phyloP scores from a whole-genome alignment of 2,329 filamentous ascomycete genomes.

The Microcera coccophila region DNA sequence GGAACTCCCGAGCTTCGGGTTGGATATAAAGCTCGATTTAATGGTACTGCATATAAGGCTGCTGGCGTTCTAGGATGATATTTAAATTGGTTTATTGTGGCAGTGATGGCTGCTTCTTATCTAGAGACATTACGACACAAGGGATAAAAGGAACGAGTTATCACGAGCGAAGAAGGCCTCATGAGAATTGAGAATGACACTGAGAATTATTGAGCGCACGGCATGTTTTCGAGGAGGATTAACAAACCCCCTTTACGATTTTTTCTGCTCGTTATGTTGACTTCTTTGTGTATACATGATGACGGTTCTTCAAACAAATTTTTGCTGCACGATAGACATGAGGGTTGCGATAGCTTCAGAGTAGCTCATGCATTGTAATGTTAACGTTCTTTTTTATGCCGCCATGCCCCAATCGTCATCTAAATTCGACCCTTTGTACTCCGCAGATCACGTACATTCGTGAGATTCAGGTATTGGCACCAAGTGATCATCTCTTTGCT shows the following conservation, averaged over 20 bases:
- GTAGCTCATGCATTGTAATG: slow-evolving; percentile 13
- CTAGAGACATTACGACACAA: slow-evolving; percentile 20
- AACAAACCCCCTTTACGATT: slow-evolving; percentile 6
- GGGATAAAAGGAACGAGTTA: slow-evolving; percentile 16
- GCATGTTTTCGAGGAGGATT: slow-evolving; percentile 8
- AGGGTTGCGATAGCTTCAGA: slow-evolving; percentile 1
- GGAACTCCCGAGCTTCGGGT: slow-evolving; percentile 8
- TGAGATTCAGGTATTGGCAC: slow-evolving; percentile 19
- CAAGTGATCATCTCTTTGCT: slow-evolving; percentile 35
- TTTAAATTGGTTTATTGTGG: slow-evolving; percentile 16
- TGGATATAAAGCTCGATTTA: slow-evolving; percentile 15
- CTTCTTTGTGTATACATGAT: not conserved
- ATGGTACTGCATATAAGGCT: slow-evolving; percentile 13
- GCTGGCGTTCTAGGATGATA: slow-evolving; percentile 23
- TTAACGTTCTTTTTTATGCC: slow-evolving; percentile 17
- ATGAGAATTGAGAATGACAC: slow-evolving; percentile 16
- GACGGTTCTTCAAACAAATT: not conserved
- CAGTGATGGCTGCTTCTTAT: slow-evolving; percentile 11
- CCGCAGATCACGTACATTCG: slow-evolving; percentile 2
- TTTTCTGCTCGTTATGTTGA: not conserved
- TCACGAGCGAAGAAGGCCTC: slow-evolving; percentile 12
- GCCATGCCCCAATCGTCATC: slow-evolving; percentile 16
- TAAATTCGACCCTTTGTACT: slow-evolving; percentile 18
- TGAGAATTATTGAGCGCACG: slow-evolving; percentile 17
- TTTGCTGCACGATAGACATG: not conserved